A percentile compares a stretch with the other conserved stretches of the same genome.
phyloP scores from a whole-genome alignment of 1,284 basidiomycete genomes.

The Ustanciosporium gigantosporum region DNA sequence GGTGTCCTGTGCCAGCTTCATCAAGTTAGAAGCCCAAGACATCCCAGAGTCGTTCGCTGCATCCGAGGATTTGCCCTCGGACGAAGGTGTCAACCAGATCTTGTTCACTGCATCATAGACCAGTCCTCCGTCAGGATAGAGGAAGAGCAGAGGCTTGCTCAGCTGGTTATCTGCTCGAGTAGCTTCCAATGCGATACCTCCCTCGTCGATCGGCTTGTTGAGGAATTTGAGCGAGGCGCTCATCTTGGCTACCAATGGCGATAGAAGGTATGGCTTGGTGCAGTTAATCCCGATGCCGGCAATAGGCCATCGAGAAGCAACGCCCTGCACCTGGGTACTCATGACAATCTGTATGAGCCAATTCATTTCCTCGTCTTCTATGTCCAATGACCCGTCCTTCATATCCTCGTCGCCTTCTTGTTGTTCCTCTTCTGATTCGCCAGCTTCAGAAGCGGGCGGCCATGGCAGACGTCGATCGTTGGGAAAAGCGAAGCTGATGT shows the following conservation, averaged over 20 bases:
- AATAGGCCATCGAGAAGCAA: conserved; percentile 30
- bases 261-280: conserved; percentile 47
- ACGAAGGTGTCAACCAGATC: conserved; percentile 33
- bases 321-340: conserved; percentile 23
- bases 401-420: conserved; percentile 27
- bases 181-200: conserved; percentile 11
- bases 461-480: conserved; percentile 37
- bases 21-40: conserved; percentile 34
- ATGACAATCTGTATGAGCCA: conserved; percentile 32
- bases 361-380: conserved; percentile 34
- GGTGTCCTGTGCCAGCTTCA: conserved; percentile 29
- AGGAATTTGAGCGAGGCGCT: conserved; percentile 19
- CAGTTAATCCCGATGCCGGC: conserved; percentile 54
- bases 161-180: conserved; percentile 3
- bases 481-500: conserved; percentile 43
- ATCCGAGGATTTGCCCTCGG: conserved; percentile 1
- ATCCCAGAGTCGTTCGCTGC: conserved; percentile 18
- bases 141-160: conserved; percentile 42
- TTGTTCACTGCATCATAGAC: conserved; percentile 45
- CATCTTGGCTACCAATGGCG: conserved; percentile 30
- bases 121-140: conserved; percentile 55
- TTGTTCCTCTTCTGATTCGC: conserved; percentile 5
- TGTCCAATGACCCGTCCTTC: conserved; percentile 6
- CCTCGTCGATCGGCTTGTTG: conserved; percentile 9
- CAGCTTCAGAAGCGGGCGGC: conserved; percentile 5